Evolutionary conservation across 352 stramenopile genomes (phyloP).

Genomic region (Albugo laibachii): DNA sequence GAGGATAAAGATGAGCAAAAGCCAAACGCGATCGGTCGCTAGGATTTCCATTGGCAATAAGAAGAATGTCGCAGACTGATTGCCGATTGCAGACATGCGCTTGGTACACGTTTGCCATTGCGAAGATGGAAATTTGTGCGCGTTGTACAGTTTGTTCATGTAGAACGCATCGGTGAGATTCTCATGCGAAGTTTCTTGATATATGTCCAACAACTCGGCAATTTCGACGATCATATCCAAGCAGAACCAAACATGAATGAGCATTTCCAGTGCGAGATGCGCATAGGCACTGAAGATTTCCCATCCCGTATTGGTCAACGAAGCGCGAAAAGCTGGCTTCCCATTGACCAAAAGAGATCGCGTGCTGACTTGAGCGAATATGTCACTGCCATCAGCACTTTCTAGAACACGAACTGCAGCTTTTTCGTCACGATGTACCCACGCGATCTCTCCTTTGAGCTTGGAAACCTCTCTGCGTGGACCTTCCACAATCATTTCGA

Average conservation of each 20-base stretch:
- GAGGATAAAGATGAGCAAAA: constrained; percentile 15
- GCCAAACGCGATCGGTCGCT: constrained; percentile 24
- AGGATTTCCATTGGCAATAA: constrained; percentile 17
- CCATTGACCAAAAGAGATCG: constrained; percentile 43
- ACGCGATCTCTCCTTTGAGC: constrained; percentile 44
- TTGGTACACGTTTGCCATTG: background rate
- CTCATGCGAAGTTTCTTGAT: constrained; percentile 12
- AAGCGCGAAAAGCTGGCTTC: constrained; percentile 33
- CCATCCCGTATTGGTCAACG: constrained; percentile 38
- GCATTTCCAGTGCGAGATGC: constrained; percentile 20
- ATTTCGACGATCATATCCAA: constrained; percentile 38
- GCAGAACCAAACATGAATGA: constrained; percentile 36
- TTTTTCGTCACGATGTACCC: constrained; percentile 51
- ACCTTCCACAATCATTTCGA: constrained; percentile 53
- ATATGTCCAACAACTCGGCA: constrained; percentile 22
- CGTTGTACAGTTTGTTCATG: constrained; percentile 16
- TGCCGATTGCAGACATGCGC: background rate
- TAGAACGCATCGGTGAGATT: constrained; percentile 10
- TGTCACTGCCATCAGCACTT: constrained; percentile 21
- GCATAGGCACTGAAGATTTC: constrained; percentile 33
- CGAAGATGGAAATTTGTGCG: background rate
- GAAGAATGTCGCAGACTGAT: constrained; percentile 6
- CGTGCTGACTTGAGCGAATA: constrained; percentile 41
- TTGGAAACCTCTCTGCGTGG: constrained; percentile 52
- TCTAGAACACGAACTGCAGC: constrained; percentile 29